These are phyloP conservation scores for Mycena amicta DNA, from an alignment of 768 basidiomycete genomes.

Conservation along the genomic window DNA sequence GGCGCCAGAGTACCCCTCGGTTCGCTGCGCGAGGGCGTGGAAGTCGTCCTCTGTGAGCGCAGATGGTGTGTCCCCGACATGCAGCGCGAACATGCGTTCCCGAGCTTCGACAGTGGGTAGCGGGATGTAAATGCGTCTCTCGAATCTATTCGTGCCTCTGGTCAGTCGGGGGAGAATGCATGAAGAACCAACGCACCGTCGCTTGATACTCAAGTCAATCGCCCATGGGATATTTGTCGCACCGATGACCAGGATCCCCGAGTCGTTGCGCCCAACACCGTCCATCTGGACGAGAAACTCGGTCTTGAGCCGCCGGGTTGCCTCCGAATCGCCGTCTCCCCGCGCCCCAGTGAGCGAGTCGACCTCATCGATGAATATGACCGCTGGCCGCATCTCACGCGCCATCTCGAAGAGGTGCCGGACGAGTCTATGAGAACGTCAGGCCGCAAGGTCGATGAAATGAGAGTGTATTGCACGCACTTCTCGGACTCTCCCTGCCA, in stretches of 20 bases:
- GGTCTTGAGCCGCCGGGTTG: conserved; percentile 77
- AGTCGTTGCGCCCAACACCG: conserved; percentile 76
- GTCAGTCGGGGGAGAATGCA: background rate
- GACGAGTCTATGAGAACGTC: conserved; percentile 54
- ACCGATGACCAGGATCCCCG: conserved; percentile 30
- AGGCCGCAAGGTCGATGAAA: background rate
- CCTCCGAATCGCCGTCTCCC: conserved; percentile 80
- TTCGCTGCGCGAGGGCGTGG: conserved; percentile 60
- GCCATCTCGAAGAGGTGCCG: conserved; percentile 84
- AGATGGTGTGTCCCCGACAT: conserved; percentile 77
- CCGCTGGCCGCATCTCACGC: conserved; percentile 76
- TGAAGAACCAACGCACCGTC: conserved; percentile 46
- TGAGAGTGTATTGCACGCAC: conserved; percentile 40
- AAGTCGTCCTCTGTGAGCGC: conserved; percentile 65
- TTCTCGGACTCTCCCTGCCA: conserved; percentile 88
- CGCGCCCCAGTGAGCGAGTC: conserved; percentile 79
- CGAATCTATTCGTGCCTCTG: conserved; percentile 69
- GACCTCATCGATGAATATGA: conserved; percentile 86
- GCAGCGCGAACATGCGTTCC: conserved; percentile 78
- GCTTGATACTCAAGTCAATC: conserved; percentile 77
- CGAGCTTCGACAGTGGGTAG: conserved; percentile 76
- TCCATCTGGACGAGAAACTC: conserved; percentile 84
- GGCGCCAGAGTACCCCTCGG: conserved; percentile 79
- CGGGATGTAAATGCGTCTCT: conserved; percentile 83
- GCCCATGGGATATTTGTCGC: conserved; percentile 88